These are phyloP conservation scores for Talaromyces sp. DNA, from an alignment of 2,329 filamentous ascomycete species.

Conservation along the genomic window DNA sequence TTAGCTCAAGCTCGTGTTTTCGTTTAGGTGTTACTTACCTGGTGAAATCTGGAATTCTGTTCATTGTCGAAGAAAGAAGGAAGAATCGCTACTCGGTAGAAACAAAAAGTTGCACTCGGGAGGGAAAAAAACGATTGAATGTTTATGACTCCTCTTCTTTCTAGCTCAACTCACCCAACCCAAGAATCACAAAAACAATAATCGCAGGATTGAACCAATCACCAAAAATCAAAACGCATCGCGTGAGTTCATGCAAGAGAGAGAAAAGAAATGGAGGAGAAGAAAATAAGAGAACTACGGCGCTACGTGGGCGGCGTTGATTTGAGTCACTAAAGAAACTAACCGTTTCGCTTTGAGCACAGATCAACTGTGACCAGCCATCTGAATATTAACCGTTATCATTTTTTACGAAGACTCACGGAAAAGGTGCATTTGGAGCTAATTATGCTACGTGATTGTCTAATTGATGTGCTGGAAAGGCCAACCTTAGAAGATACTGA, in stretches of 20 bases:
- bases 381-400: conserved; percentile 6
- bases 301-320: conserved; percentile 37
- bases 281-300: conserved; percentile 18
- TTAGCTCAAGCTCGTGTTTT: not conserved
- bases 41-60: conserved; percentile 30
- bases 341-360: conserved; percentile 8
- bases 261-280: conserved; percentile 16
- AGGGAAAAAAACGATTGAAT: not conserved
- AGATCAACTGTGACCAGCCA: conserved; percentile 8
- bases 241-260: conserved; percentile 15
- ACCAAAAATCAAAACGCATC: not conserved
- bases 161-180: conserved; percentile 1
- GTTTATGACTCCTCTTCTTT: not conserved
- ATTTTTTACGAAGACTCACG: not conserved
- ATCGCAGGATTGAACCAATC: not conserved
- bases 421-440: not conserved
- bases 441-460: not conserved
- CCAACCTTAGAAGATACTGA: not conserved
- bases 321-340: conserved; percentile 22
- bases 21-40: conserved; percentile 25
- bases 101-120: not conserved
- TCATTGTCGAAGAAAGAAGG: conserved; percentile 23
- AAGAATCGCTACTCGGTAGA: not conserved
- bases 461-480: conserved; percentile 1
- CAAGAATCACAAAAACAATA: not conserved